These are phyloP conservation scores for Cordyceps tenuipes DNA, from an alignment of 2,329 filamentous ascomycete genomes.

Conservation along the genomic window DNA sequence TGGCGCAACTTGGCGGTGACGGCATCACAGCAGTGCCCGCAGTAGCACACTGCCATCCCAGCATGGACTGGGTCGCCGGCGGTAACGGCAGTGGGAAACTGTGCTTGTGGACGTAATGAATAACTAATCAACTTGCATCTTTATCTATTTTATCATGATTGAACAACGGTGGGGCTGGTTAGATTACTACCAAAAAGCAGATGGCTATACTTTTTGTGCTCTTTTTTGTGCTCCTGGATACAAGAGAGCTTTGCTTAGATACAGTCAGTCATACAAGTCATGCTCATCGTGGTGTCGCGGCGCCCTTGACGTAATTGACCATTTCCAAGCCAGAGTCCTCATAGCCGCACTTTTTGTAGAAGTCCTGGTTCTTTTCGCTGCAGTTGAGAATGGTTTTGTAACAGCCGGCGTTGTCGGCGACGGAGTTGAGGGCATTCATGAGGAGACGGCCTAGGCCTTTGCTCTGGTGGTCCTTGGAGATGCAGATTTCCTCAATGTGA, in stretches of 20 bases:
- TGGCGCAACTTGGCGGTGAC: constrained; percentile 81
- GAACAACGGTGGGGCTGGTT: neutral
- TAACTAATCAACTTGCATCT: neutral
- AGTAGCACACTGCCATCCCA: constrained; percentile 83
- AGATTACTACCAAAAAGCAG: neutral
- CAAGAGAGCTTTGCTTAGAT: neutral
- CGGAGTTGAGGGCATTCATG: constrained; percentile 67
- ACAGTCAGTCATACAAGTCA: neutral
- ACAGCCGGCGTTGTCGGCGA: constrained; percentile 66
- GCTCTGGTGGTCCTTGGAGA: constrained; percentile 69
- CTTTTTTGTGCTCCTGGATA: neutral
- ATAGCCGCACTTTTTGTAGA: constrained; percentile 47
- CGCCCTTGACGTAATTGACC: constrained; percentile 8
- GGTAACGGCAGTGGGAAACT: constrained; percentile 89
- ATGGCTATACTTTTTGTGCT: neutral
- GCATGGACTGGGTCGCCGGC: constrained; percentile 81
- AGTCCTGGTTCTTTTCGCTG: constrained; percentile 67
- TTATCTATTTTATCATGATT: constrained; percentile 2
- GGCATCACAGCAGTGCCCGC: constrained; percentile 92
- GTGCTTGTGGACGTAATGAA: constrained; percentile 69
- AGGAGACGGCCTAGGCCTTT: constrained; percentile 71
- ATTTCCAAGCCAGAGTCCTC: constrained; percentile 9
- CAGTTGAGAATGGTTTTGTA: constrained; percentile 75
- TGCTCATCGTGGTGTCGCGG: neutral
- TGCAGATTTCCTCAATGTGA: constrained; percentile 79